Base-by-base conservation (phyloP, 1,284 basidiomycete genomes). In the Ganoderma resinaceum region DNA sequence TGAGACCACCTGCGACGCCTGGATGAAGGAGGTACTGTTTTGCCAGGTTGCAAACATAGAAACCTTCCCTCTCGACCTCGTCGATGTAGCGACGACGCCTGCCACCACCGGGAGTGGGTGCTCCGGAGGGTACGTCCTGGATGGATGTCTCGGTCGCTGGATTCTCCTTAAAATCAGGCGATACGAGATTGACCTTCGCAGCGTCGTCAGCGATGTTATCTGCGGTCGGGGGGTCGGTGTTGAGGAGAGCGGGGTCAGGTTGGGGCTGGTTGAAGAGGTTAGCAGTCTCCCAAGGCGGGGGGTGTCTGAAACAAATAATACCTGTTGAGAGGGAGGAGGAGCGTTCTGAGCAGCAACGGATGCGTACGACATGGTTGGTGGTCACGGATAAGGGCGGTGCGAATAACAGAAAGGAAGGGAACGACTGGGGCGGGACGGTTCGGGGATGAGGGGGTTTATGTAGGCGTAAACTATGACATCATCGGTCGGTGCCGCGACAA, bases 1-100 rank as follows among this genome's bases (percentile, higher is more conserved):
- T 73, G 26, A 94, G 81, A 58, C 93, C 92, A 57, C 93, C 91
- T 8, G 91, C 89, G 64, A 92, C 88, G 40, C 87, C 86, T 23
- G 92, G 93, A 37, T 87, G 85, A 66, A 94, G 80, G 37, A 94
- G 72, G 68, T 87, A 85, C 52, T 89, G 83, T 76, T 90, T 91
- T 31, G 87, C 81, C 66, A 85, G 78, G 20, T 86, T 81, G 86
- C 87, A 91, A 35, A 90, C 76, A 58, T 87, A 83, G 31, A 79
- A 77, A 16, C 86, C 82, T 73, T 89, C 87, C 52, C 83, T 82
- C 76, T 90, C 86, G 7, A 84, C 86, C 69, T 89, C 85, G 65
- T 86, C 79, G 29, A 83, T 57, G 49, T 79, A 78, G 46, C 79
- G 78, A 52, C 78, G 78, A 18, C 74, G 72, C 52, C 76, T 80